Evolutionary conservation across 768 basidiomycete genomes (phyloP).

Genomic region (Termitomyces bulborhizus): DNA sequence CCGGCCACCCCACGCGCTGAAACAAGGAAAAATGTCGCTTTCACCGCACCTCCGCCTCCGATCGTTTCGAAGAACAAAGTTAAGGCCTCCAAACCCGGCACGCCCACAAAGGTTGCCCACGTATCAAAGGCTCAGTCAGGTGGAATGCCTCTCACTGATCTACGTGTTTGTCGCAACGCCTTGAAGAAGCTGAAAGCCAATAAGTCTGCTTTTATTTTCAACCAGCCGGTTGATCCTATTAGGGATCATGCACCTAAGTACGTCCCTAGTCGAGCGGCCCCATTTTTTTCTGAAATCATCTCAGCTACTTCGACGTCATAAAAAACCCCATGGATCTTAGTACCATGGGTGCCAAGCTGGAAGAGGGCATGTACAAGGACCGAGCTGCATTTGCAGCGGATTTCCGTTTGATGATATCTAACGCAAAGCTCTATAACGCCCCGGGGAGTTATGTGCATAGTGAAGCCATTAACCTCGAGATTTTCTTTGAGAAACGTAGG

Average conservation of each 20-base stretch:
- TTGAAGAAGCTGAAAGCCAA: conserved; percentile 75
- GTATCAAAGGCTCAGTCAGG: conserved; percentile 65
- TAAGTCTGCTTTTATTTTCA: conserved; percentile 70
- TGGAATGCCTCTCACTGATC: conserved; percentile 74
- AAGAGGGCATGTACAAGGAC: conserved; percentile 80
- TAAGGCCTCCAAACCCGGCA: conserved; percentile 18
- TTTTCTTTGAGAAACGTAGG: conserved; percentile 83
- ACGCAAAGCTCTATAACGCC: conserved; percentile 83
- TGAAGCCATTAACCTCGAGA: conserved; percentile 70
- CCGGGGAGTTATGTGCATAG: conserved; percentile 66
- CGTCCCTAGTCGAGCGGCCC: conserved; percentile 16
- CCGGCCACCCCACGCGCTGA: conserved; percentile 26
- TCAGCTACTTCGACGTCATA: conserved; percentile 86
- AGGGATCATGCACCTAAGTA: conserved; percentile 87
- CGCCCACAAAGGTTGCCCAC: conserved; percentile 35
- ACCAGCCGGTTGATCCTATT: conserved; percentile 93
- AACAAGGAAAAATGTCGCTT: conserved; percentile 28
- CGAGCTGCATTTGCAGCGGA: conserved; percentile 82
- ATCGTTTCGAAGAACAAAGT: conserved; percentile 24
- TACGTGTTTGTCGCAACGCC: conserved; percentile 68
- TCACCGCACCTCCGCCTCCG: conserved; percentile 25
- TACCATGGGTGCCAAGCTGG: conserved; percentile 82
- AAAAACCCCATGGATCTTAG: conserved; percentile 93
- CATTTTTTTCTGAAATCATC: conserved; percentile 8
- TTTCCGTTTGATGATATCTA: conserved; percentile 81